Conservation (phyloP, 176 grass and related monocot genomes). For the Rhynchospora pubera region DNA sequence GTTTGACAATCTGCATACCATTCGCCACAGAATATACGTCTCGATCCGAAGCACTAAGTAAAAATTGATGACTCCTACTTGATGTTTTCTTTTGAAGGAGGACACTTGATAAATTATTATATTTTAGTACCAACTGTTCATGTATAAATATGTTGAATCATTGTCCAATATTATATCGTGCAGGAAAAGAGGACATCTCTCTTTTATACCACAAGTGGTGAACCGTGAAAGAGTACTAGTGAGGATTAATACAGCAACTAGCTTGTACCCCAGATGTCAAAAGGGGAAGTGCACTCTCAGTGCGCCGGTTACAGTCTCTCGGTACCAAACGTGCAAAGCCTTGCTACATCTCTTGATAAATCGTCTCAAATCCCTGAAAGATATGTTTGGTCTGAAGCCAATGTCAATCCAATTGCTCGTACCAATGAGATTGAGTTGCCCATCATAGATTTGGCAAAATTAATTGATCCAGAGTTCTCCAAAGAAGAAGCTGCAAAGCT, state of each 20-base stretch:
- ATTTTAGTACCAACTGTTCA: too few relatives aligned
- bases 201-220: not conserved
- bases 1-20: too few relatives aligned
- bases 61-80: too few relatives aligned
- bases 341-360: not conserved
- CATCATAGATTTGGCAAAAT: conserved; percentile 27
- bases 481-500: conserved; percentile 28
- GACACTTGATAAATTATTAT: too few relatives aligned
- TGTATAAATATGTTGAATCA: too few relatives aligned
- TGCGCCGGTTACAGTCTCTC: not conserved
- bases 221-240: not conserved
- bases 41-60: too few relatives aligned
- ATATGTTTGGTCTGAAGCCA: conserved; percentile 31
- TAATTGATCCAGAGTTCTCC: not conserved
- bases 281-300: not conserved
- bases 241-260: not conserved
- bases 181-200: not conserved
- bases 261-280: not conserved
- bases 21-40: too few relatives aligned
- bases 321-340: conserved; percentile 41
- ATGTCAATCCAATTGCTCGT: not conserved
- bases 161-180: not conserved
- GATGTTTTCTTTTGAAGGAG: too few relatives aligned
- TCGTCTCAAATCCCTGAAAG: not conserved
- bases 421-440: conserved; percentile 8